Base-by-base conservation (phyloP, 257 asterid species). In the Solanum paucissectum region DNA sequence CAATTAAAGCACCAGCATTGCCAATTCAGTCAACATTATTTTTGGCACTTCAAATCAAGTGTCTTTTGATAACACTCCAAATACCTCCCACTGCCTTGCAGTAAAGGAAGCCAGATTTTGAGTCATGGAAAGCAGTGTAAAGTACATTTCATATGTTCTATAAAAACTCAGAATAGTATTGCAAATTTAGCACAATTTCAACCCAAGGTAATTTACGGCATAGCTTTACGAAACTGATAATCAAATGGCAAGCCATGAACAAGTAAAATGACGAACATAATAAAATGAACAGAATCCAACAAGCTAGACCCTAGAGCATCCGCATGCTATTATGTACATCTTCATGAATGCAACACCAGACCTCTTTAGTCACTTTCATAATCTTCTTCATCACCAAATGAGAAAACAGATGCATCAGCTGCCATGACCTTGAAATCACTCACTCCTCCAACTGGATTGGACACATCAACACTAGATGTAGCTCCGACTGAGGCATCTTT, bases 331-430 rank as follows among this genome's bases (percentile, higher is more conserved):
- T 71, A 75, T 86, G 38, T 75, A 79, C 58, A 34, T 49, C 68
- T 86, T 49, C 14, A 88, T 25, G 36, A 88, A 86, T 33, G 32
- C 72, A 29, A 29, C 21, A n/a, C 6, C 69, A 29, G 52, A 25
- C 87, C 82, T 60, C 46, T 58, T 92, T 62, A 97, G 34, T 97
- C 99, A 88, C 98, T 97, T 86, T 97, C 99, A 44, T 94, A 90
- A 52, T 97, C 99, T 18, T 95, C 99, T 46, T 97, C 99, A 42
- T 97, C 99, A 74, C 99, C 99, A 85, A 97, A 97, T 42, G 99
- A 89, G 74, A 97, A 97, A 73, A 97, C 94, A 1, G 99, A 97
- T 10, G 99, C 99, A 90, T 97, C 99, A 8, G 99, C 99, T 83
- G 98, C 98, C 96, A 97, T 92, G 20, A 92, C 98, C 86, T 93